Evolutionary conservation across 805 yeast species (phyloP).

Genomic region (Pichia californica): DNA sequence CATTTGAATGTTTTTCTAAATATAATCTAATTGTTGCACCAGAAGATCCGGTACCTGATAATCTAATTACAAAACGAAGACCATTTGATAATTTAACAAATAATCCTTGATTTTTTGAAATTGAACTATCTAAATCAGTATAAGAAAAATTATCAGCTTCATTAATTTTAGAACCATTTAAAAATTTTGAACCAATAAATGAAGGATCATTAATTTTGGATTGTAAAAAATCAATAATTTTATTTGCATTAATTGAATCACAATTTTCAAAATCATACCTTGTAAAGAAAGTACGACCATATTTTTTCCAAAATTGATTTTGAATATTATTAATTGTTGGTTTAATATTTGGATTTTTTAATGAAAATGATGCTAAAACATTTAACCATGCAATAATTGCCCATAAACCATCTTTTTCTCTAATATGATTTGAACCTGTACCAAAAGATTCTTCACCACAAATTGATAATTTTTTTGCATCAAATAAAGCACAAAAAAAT

Average conservation of each 20-base stretch:
- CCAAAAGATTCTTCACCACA: slow-evolving; percentile 99
- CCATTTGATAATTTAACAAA: slow-evolving; percentile 78
- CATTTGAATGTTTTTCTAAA: slow-evolving; percentile 73
- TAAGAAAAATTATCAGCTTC: slow-evolving; percentile 88
- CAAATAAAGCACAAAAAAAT: slow-evolving; percentile 92
- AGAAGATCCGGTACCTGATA: slow-evolving; percentile 95
- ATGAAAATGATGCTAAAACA: slow-evolving; percentile 77
- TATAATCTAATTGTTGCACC: slow-evolving; percentile 96
- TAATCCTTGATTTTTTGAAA: slow-evolving; percentile 82
- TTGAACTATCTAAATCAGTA: slow-evolving; percentile 92
- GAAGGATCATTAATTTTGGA: slow-evolving; percentile 29
- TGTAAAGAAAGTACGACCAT: slow-evolving; percentile 96
- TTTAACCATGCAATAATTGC: slow-evolving; percentile 97
- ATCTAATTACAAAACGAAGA: slow-evolving; percentile 77
- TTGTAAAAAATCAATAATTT: slow-evolving; percentile 52
- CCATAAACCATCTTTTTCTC: slow-evolving; percentile 98
- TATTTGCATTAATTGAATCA: slow-evolving; percentile 63
- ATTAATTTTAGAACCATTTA: slow-evolving; percentile 41
- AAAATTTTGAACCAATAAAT: slow-evolving; percentile 47
- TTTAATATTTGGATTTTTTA: slow-evolving; percentile 40
- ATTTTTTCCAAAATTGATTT: slow-evolving; percentile 78
- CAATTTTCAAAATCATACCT: slow-evolving; percentile 92
- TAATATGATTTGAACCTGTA: slow-evolving; percentile 94
- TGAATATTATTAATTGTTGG: slow-evolving; percentile 74
- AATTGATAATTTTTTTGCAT: slow-evolving; percentile 85